Conservation (phyloP, 1,139 yeast species). For the Zygosaccharomyces sapae region DNA sequence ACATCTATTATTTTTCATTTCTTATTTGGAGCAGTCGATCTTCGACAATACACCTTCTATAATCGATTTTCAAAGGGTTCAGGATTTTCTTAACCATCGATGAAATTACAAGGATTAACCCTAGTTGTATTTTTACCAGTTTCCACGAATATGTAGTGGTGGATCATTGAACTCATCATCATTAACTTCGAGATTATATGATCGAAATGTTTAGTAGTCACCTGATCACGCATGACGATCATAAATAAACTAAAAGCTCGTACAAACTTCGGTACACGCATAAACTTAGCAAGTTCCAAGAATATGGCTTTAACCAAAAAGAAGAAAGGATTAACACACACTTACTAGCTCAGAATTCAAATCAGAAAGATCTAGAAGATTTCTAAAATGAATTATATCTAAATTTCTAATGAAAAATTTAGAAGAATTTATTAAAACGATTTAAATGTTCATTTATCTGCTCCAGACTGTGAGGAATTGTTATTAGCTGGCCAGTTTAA, state of each 20-base stretch:
- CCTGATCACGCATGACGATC: no score
- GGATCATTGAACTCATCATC: conserved; percentile 1
- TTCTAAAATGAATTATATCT: neutral
- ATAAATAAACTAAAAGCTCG: no score
- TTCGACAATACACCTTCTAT: conserved; percentile 47
- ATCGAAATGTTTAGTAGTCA: neutral
- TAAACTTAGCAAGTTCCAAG: no score
- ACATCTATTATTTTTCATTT: conserved; percentile 29
- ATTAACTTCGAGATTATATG: neutral
- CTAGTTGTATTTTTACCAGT: neutral
- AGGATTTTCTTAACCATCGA: conserved; percentile 36
- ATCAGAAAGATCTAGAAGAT: neutral
- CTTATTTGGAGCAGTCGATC: conserved; percentile 48
- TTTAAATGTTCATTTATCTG: conserved; percentile 3
- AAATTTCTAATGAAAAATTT: conserved; percentile 12
- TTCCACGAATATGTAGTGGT: neutral
- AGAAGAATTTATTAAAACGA: conserved; percentile 9
- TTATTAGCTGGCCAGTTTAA: conserved; percentile 8
- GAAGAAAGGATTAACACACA: no score
- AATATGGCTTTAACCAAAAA: no score
- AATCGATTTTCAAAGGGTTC: conserved; percentile 43
- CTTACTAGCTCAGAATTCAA: no score
- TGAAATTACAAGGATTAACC: neutral
- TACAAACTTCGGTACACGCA: no score
- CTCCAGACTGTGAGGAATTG: neutral